Percentiles rank a stretch among this genome's conserved stretches.
phyloP scores from a whole-genome alignment of 306 rosid genomes.

The Oemleria cerasiformis region DNA sequence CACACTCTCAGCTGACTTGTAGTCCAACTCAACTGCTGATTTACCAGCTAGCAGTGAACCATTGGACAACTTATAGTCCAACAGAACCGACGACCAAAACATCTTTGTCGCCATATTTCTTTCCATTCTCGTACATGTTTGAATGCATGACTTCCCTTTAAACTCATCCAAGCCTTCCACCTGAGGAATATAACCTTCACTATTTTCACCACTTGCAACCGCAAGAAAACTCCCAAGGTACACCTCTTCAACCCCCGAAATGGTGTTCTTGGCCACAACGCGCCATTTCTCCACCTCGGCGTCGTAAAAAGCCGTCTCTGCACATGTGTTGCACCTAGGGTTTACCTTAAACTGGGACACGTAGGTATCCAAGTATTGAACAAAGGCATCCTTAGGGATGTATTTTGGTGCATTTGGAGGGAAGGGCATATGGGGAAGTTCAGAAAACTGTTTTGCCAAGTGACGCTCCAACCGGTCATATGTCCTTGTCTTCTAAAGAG shows the following conservation, averaged over 20 bases:
- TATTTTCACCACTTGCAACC: conserved; percentile 34
- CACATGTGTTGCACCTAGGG: conserved; percentile 9
- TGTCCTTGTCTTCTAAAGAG: conserved; percentile 36
- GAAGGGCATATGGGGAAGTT: conserved; percentile 24
- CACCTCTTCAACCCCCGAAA: conserved; percentile 6
- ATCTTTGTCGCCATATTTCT: conserved; percentile 1
- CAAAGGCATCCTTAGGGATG: conserved; percentile 24
- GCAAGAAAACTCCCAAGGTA: conserved; percentile 22
- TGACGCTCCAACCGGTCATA: conserved; percentile 31
- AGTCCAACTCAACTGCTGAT: no score
- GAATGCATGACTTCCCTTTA: conserved; percentile 20
- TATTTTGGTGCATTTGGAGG: conserved; percentile 6
- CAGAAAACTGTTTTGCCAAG: conserved; percentile 29
- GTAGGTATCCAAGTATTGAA: conserved; percentile 20
- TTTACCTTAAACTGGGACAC: conserved; percentile 11
- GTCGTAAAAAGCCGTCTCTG: conserved; percentile 1
- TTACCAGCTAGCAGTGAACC: no score
- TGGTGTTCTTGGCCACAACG: background rate
- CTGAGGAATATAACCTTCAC: conserved; percentile 10
- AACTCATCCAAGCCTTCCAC: conserved; percentile 27
- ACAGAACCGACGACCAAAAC: conserved; percentile 39
- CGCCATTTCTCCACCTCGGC: conserved; percentile 17
- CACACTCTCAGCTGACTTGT: no score
- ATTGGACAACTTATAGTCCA: no score
- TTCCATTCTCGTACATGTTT: conserved; percentile 8